Base-by-base conservation (phyloP, 1,284 basidiomycete genomes). In the Moesziomyces parantarcticus region DNA sequence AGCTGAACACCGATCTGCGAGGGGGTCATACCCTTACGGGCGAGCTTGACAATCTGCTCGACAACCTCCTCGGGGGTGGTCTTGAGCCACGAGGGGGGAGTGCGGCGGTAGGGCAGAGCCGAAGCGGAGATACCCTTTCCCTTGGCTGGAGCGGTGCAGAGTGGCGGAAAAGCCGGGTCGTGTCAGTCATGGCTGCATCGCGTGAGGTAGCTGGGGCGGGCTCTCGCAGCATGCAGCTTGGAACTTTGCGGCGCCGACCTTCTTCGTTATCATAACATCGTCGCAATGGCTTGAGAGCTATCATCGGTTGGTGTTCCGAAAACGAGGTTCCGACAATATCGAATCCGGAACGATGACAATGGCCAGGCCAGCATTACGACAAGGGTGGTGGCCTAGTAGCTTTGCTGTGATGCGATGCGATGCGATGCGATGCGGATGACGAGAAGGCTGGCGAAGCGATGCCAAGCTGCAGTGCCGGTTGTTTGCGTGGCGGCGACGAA, bases 1-100 rank as follows among this genome's bases (percentile, higher is more conserved):
- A 99, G 92, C 85, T 92, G 90, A 78, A 97, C 94, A 90, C 96
- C 96, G 85, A 98, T 97, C 86, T 97, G 94, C 54, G 95, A 98
- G 58, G 96, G 96, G 55, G 94, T 95, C 78, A 97, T 89, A 88
- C 96, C 96, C 89, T 97, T 96, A 86, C 93, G 92, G 66, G 96
- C 96, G 83, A 97, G 91, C 88, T 98, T 98, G 88, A 89, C 88
- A 88, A 98, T 98, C 85, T 96, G 93, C 83, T 97, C 93, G 81
- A 92, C 90, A 83, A 98, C 93, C 79, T 98, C 96, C 68, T 97
- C 94, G 46, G 94, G 90, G 78, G 93, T 92, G 68, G 93, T 92
- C 89, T 98, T 98, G 86, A 97, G 91, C 96, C 96, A 98, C 70
- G 92, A 89, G 76, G 96, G 95, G 75, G 94, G 93, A 64, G 93